These are phyloP conservation scores for Shiraia bambusicola DNA, from an alignment of 2,329 filamentous ascomycete genomes.

Conservation along the genomic window DNA sequence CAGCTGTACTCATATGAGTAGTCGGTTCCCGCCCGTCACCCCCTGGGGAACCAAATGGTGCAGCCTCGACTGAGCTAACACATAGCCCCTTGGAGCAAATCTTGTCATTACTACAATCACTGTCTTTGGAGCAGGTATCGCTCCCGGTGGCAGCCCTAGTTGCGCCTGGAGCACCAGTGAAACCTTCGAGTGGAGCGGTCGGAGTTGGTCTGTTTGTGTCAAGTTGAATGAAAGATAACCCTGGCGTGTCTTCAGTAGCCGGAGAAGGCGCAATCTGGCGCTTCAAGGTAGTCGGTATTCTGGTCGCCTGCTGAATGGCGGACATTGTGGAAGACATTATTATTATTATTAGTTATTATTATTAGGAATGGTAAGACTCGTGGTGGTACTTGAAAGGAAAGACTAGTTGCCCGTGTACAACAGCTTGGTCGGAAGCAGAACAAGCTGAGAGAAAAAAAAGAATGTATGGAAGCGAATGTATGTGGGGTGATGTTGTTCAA, in stretches of 20 bases:
- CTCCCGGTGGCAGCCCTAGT: conserved; percentile 16
- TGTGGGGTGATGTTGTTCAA: conserved; percentile 3
- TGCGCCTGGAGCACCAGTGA: conserved; percentile 3
- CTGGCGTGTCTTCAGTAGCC: background rate
- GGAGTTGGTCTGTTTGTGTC: background rate
- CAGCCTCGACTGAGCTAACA: conserved; percentile 16
- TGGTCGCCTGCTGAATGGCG: conserved; percentile 7
- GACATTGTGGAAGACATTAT: conserved; percentile 31
- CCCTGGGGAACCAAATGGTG: conserved; percentile 25
- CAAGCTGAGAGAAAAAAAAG: background rate
- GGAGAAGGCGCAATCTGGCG: conserved; percentile 2
- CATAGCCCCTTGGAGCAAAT: conserved; percentile 27
- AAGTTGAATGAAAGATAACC: no score
- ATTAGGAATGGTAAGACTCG: conserved; percentile 18
- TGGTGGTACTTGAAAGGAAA: background rate
- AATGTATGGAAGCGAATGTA: conserved; percentile 18
- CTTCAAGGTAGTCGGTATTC: conserved; percentile 1
- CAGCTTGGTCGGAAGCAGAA: no score
- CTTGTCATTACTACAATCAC: conserved; percentile 29
- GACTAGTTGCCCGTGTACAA: background rate
- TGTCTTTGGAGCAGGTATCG: conserved; percentile 21
- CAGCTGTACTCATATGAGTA: conserved; percentile 19
- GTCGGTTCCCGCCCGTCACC: conserved; percentile 16
- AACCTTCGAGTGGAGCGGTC: background rate
- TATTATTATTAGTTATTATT: no score